phyloP scores from a whole-genome alignment of 1,284 basidiomycete species.

The Testicularia cyperi region DNA sequence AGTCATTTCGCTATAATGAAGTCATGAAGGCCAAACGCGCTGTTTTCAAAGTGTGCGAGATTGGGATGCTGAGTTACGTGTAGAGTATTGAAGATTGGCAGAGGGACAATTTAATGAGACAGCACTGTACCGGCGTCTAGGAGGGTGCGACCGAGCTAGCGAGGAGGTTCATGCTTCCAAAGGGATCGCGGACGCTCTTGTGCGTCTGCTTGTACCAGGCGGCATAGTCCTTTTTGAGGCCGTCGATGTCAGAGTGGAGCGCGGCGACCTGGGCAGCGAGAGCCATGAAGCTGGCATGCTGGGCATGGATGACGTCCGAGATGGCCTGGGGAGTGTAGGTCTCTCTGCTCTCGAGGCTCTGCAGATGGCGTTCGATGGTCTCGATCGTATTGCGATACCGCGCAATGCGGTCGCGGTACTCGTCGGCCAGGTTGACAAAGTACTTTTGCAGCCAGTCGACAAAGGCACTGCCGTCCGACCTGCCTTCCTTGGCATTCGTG shows the following conservation, averaged over 20 bases:
- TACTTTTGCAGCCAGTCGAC: conserved; percentile 48
- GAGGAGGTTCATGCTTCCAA: conserved; percentile 34
- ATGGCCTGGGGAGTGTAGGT: conserved; percentile 52
- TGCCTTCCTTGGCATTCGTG: conserved; percentile 31
- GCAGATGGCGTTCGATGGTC: conserved; percentile 51
- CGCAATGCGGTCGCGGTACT: conserved; percentile 44
- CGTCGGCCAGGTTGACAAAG: conserved; percentile 40
- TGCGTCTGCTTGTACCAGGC: conserved; percentile 54
- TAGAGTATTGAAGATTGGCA: too few relatives aligned
- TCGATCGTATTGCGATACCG: conserved; percentile 54
- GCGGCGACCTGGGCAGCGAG: conserved; percentile 53
- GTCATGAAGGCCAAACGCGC: too few relatives aligned
- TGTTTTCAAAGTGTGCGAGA: too few relatives aligned
- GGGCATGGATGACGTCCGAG: conserved; percentile 49
- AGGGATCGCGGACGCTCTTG: conserved; percentile 53
- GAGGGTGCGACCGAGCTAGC: conserved; percentile 5
- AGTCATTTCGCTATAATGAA: too few relatives aligned
- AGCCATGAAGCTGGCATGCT: conserved; percentile 56
- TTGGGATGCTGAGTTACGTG: too few relatives aligned
- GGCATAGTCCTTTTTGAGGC: conserved; percentile 52
- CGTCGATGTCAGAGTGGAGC: conserved; percentile 54
- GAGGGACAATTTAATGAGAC: too few relatives aligned
- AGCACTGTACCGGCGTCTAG: too few relatives aligned
- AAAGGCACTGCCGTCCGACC: conserved; percentile 40
- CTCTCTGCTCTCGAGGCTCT: conserved; percentile 37